These are phyloP conservation scores for Ascochyta lentis DNA, from an alignment of 2,329 filamentous ascomycete species.

Conservation along the genomic window DNA sequence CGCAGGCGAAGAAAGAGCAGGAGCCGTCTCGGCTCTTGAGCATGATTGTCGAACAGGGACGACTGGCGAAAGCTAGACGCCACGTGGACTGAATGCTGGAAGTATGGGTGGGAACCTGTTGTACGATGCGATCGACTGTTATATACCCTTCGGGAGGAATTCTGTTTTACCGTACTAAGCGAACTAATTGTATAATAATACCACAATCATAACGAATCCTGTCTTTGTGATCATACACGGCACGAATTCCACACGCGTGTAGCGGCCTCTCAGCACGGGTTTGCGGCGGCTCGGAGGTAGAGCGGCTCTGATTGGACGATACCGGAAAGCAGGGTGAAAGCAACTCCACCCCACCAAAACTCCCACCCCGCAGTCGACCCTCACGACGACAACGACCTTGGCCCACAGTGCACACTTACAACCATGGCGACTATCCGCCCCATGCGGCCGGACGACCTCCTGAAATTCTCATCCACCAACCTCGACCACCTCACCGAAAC, in stretches of 20 bases:
- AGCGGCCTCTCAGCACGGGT: no score
- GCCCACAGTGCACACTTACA: background rate
- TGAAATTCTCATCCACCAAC: conserved; percentile 92
- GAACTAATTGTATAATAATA: background rate
- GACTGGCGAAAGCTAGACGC: background rate
- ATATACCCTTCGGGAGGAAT: conserved; percentile 15
- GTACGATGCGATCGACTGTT: conserved; percentile 61
- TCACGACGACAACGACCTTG: conserved; percentile 1
- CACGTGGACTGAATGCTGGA: background rate
- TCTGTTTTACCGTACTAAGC: background rate
- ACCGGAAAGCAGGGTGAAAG: background rate
- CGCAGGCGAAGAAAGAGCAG: background rate
- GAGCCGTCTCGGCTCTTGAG: background rate
- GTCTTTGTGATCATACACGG: background rate
- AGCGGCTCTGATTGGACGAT: conserved; percentile 5
- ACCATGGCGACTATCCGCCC: conserved; percentile 83
- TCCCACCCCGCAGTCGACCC: background rate
- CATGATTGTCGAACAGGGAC: conserved; percentile 8
- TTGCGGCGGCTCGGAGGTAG: background rate
- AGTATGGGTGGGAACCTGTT: background rate
- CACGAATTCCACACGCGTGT: no score
- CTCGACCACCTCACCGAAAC: conserved; percentile 97
- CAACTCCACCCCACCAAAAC: conserved; percentile 7
- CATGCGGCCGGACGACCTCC: conserved; percentile 73
- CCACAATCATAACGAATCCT: background rate